These are phyloP conservation scores for Thraustochytrium aureum DNA, from an alignment of 352 stramenopile species.

Conservation along the genomic window DNA sequence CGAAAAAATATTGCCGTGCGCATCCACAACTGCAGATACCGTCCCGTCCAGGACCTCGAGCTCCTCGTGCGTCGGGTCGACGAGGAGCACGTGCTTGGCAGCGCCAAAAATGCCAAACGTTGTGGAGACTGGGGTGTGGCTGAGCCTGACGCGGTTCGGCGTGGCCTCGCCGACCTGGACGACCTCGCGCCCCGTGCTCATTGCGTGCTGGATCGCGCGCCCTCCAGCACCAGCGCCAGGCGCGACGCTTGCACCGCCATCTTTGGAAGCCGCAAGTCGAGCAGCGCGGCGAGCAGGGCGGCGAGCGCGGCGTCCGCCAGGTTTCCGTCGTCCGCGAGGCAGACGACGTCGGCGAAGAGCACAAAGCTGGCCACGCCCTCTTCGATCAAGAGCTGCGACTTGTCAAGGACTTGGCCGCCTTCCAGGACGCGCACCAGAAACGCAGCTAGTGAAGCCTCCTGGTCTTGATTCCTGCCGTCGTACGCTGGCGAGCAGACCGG, in stretches of 20 bases:
- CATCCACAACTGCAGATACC: not conserved
- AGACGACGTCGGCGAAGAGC: not conserved
- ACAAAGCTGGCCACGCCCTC: not conserved
- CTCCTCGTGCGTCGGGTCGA: slow-evolving; percentile 1
- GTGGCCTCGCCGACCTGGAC: not conserved
- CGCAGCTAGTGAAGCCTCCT: not conserved
- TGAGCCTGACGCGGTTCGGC: not conserved
- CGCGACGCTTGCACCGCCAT: too few species aligned
- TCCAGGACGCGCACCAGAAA: not conserved
- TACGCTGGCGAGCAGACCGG: not conserved
- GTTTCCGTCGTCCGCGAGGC: slow-evolving; percentile 4
- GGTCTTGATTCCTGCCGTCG: not conserved
- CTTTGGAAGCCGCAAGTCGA: not conserved
- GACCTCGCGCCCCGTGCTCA: not conserved
- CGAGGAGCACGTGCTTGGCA: not conserved
- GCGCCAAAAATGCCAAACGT: slow-evolving; percentile 20
- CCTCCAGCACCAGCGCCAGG: not conserved
- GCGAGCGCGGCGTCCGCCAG: not conserved
- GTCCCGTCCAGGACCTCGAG: not conserved
- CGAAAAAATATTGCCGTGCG: not conserved
- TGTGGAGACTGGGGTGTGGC: not conserved
- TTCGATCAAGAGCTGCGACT: not conserved
- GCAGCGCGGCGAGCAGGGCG: not conserved
- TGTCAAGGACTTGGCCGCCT: not conserved
- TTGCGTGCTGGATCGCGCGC: not conserved